Percentiles rank a stretch among this genome's conserved stretches.
These are phyloP conservation scores for Tylopilus orsonianus DNA, from an alignment of 1,284 basidiomycete genomes.

Conservation along the genomic window DNA sequence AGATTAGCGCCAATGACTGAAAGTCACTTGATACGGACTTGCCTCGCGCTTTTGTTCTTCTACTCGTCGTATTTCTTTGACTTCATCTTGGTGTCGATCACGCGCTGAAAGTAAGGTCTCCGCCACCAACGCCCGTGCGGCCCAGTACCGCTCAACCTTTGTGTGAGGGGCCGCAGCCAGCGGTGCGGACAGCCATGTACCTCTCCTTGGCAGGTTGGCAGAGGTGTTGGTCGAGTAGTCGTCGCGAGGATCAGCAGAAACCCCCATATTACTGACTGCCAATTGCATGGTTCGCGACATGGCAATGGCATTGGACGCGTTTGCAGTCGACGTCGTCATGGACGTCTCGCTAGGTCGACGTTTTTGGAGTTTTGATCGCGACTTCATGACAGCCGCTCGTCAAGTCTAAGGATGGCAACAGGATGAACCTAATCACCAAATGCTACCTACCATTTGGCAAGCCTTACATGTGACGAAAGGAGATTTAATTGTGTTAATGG, in stretches of 20 bases:
- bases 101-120: conserved; percentile 53
- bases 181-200: conserved; percentile 17
- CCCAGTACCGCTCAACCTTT: conserved; percentile 58
- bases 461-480: not conserved
- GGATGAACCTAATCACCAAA: not conserved
- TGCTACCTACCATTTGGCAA: no score
- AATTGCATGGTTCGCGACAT: conserved; percentile 35
- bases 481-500: conserved; percentile 5
- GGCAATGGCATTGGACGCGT: not conserved
- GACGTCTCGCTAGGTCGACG: conserved; percentile 15
- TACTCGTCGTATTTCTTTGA: conserved; percentile 38
- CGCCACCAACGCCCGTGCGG: conserved; percentile 56
- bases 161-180: conserved; percentile 32
- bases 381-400: conserved; percentile 18
- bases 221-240: not conserved
- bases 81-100: conserved; percentile 46
- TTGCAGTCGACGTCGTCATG: not conserved
- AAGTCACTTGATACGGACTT: conserved; percentile 20
- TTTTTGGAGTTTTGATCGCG: conserved; percentile 28
- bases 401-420: not conserved
- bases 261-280: conserved; percentile 17
- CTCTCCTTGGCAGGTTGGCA: conserved; percentile 7
- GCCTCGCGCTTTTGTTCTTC: conserved; percentile 50
- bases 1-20: not conserved
- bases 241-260: not conserved